Base-by-base conservation (phyloP, 352 stramenopile species). In the Phytopythium helicoides region DNA sequence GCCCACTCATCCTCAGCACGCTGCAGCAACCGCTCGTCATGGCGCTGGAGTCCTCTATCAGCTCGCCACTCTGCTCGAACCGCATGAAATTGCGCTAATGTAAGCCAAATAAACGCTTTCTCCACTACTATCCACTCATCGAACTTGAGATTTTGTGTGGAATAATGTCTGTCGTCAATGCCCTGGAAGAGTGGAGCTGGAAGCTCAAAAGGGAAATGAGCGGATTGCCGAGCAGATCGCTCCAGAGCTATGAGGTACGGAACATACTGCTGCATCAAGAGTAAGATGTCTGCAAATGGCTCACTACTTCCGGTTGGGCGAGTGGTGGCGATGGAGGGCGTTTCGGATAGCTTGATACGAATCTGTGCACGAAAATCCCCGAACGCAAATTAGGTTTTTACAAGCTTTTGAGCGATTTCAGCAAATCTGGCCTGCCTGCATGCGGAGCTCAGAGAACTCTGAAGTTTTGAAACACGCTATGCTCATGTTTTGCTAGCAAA, bases 301-400 rank as follows among this genome's bases (percentile, higher is more conserved):
- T 49, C 47, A 14, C 39, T 39, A 8, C 50, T 57, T 12, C 2
- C 45, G 33, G 22, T 11, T 19, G 22, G 46, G 0, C 63, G 49
- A 3, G 52, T 62, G 14, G 76, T 67, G 4, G 69, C 62, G 44
- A 65, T 65, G 2, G 54, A 10, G 6, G 73, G 64, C 25, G 66
- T 64, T 39, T 89, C 78, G 38, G 62, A 68, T 6, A 89, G 58
- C 49, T 81, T 81, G 28, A 86, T 55, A 36, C 72, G 63, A 36
- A 80, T 76, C 68, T 79, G 26, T 33, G 28, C 28, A 33, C 9
- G 28, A 33, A 10, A 12, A 31, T 15, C 1, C 16, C n/a, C n/a
- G n/a, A n/a, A n/a, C n/a, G n/a, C n/a, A n/a, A n/a, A n/a, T n/a
- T n/a, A n/a, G n/a, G n/a, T n/a, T n/a, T n/a, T n/a, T n/a, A n/a